phyloP scores from a whole-genome alignment of 2,329 filamentous ascomycete species.

The Tolypocladium endophyticum region DNA sequence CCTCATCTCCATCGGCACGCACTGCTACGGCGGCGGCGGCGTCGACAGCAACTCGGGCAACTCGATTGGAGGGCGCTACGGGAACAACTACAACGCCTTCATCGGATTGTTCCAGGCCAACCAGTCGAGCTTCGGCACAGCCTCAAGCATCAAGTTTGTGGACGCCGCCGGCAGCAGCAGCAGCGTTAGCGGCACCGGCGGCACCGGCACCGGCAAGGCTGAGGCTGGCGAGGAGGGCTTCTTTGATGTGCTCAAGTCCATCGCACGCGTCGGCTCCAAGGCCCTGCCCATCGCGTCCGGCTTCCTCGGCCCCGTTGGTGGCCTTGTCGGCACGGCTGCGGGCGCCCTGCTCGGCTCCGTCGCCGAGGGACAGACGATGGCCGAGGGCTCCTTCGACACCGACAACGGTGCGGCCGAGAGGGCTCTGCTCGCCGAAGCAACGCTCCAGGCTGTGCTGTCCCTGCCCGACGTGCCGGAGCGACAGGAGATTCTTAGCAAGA shows the following conservation, averaged over 20 bases:
- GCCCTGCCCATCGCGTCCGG: neutral
- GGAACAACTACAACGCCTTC: constrained; percentile 11
- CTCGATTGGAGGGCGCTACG: constrained; percentile 9
- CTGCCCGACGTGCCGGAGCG: neutral
- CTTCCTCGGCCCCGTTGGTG: neutral
- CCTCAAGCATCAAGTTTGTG: neutral
- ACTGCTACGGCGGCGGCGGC: constrained; percentile 13
- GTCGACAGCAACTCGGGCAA: constrained; percentile 14
- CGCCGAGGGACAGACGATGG: neutral
- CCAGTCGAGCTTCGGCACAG: neutral
- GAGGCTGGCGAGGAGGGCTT: neutral
- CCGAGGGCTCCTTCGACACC: neutral
- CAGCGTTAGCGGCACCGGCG: neutral
- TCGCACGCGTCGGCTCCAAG: neutral
- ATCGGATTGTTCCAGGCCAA: constrained; percentile 4
- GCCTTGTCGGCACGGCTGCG: neutral
- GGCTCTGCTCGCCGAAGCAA: neutral
- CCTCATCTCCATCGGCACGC: constrained; percentile 14
- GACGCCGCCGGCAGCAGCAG: neutral
- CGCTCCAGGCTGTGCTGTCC: neutral
- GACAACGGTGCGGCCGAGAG: neutral
- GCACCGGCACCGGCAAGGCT: neutral
- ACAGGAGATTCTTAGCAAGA: neutral
- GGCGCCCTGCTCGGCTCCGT: neutral
- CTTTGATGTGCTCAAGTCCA: neutral